A percentile compares a stretch with the other conserved stretches of the same genome.
Evolutionary conservation across 441 rosid species (phyloP).

Genomic region (Erodium moschatum): DNA sequence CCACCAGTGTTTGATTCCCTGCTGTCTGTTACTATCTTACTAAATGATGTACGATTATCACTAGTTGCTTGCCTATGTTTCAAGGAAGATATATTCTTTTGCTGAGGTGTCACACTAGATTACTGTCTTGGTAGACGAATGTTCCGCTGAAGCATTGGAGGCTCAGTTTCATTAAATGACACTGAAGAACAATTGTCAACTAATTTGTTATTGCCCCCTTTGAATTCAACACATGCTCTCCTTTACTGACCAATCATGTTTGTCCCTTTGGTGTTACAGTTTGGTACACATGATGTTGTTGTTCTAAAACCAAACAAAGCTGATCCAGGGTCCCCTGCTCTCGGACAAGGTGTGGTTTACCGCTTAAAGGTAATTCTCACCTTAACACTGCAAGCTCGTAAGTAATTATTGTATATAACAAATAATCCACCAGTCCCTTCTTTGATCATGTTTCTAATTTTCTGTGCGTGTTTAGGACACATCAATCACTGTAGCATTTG

Average conservation of each 20-base stretch:
- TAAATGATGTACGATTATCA: background rate
- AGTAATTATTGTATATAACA: slow-evolving; percentile 2
- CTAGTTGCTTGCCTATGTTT: background rate
- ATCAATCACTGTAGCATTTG: slow-evolving; percentile 78
- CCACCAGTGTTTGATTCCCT: background rate
- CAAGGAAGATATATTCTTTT: background rate
- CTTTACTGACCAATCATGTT: background rate
- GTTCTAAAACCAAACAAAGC: slow-evolving; percentile 77
- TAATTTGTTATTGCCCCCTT: slow-evolving; percentile 5
- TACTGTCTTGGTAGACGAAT: background rate
- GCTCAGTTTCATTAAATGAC: slow-evolving; percentile 1
- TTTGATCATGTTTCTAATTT: slow-evolving; percentile 9
- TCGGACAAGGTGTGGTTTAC: slow-evolving; percentile 95
- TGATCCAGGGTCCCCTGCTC: slow-evolving; percentile 70
- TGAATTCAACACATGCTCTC: background rate
- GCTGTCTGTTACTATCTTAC: background rate
- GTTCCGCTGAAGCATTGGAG: slow-evolving; percentile 10
- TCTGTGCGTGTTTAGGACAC: slow-evolving; percentile 44
- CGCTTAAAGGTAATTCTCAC: slow-evolving; percentile 52
- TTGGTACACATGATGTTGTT: slow-evolving; percentile 88
- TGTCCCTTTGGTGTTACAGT: slow-evolving; percentile 31
- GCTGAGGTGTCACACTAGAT: background rate
- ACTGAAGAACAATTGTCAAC: background rate
- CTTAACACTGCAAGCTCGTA: slow-evolving; percentile 7
- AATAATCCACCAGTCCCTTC: slow-evolving; percentile 12